Evolutionary conservation across 2,329 filamentous ascomycete genomes (phyloP).

Genomic region (Aureobasidium uvarum): DNA sequence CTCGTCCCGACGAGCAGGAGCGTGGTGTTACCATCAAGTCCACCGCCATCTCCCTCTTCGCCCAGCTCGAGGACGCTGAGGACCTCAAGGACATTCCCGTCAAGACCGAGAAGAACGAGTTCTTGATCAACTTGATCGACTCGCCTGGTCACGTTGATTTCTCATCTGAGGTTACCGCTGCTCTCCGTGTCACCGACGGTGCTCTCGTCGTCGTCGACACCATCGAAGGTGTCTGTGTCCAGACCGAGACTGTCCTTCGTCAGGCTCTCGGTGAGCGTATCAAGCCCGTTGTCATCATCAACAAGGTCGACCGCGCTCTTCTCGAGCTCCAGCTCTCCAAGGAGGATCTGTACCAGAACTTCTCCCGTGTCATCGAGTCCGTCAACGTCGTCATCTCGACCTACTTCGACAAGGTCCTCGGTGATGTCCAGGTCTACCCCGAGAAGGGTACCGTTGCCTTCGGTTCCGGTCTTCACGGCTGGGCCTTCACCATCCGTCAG

Average conservation of each 20-base stretch:
- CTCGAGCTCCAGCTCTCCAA: slow-evolving; percentile 98
- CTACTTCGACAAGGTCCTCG: slow-evolving; percentile 94
- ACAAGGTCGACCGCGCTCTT: slow-evolving; percentile 99
- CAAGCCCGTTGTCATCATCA: slow-evolving; percentile 99
- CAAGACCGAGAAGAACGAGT: slow-evolving; percentile 87
- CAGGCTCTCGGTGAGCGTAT: slow-evolving; percentile 99
- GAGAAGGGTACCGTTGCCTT: slow-evolving; percentile 98
- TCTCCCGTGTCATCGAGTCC: slow-evolving; percentile 98
- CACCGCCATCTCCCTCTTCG: slow-evolving; percentile 98
- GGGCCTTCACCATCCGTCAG: slow-evolving; percentile 98
- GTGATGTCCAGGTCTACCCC: slow-evolving; percentile 98
- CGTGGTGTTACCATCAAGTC: slow-evolving; percentile 99
- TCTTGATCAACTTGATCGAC: slow-evolving; percentile 99
- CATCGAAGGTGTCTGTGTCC: slow-evolving; percentile 99
- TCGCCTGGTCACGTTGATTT: slow-evolving; percentile 99
- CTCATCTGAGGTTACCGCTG: slow-evolving; percentile 98
- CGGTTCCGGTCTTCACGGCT: slow-evolving; percentile 99
- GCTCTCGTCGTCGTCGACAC: slow-evolving; percentile 99
- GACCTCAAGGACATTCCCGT: slow-evolving; percentile 94
- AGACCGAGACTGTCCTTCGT: slow-evolving; percentile 99
- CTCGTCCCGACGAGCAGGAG: slow-evolving; percentile 95
- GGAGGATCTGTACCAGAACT: slow-evolving; percentile 99
- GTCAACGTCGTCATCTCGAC: slow-evolving; percentile 99
- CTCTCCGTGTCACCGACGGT: slow-evolving; percentile 99
- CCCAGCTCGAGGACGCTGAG: slow-evolving; percentile 72